Conservation (phyloP, 2,329 filamentous ascomycete species). For the Aphanoascus verrucosus region DNA sequence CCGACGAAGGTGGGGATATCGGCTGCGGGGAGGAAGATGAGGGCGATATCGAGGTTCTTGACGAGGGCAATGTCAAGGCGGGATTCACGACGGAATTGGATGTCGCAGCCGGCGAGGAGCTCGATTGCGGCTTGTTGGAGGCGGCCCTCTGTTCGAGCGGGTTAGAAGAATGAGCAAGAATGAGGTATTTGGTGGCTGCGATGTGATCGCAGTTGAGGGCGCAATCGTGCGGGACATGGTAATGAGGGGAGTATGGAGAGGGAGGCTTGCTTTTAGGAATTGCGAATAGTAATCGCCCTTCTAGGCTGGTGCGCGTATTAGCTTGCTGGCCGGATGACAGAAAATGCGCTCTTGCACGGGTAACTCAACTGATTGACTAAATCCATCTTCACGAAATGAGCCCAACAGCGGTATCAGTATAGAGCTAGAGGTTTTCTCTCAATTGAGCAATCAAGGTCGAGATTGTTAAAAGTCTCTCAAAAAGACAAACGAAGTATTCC, state of each 20-base stretch:
- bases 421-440: neutral
- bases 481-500: neutral
- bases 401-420: neutral
- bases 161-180: constrained; percentile 15
- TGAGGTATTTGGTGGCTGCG: constrained; percentile 11
- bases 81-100: constrained; percentile 91
- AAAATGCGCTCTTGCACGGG: constrained; percentile 16
- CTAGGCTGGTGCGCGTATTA: constrained; percentile 52
- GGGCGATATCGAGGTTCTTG: constrained; percentile 89
- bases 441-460: neutral
- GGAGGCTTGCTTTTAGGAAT: constrained; percentile 84
- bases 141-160: constrained; percentile 61
- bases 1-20: constrained; percentile 97
- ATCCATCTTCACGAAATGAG: constrained; percentile 39
- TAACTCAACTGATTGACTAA: constrained; percentile 49
- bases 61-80: constrained; percentile 95
- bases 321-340: neutral
- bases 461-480: no score
- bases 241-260: constrained; percentile 12
- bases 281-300: constrained; percentile 87
- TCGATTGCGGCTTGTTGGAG: constrained; percentile 81
- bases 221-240: constrained; percentile 12
- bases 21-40: constrained; percentile 91
- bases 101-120: constrained; percentile 83
- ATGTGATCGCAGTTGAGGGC: neutral